Conservation (phyloP, 169 alveolate species). For the Cryptosporidium meleagridis region DNA sequence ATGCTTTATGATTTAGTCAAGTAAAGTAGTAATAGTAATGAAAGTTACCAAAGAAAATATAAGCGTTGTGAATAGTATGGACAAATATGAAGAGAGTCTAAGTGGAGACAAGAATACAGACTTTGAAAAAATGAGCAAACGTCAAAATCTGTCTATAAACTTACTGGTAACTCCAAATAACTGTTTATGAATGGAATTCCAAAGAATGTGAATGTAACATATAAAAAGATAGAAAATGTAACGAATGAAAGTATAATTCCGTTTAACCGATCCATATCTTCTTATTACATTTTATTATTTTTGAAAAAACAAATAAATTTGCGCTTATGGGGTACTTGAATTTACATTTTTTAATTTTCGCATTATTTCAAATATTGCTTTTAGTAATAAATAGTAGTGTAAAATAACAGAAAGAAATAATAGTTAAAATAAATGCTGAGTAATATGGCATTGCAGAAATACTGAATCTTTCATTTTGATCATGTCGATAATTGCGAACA, state of each 20-base stretch:
- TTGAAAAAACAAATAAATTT: neutral
- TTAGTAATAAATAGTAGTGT: neutral
- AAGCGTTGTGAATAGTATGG: slow-evolving; percentile 27
- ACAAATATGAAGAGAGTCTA: slow-evolving; percentile 60
- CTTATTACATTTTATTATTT: neutral
- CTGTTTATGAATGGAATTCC: slow-evolving; percentile 48
- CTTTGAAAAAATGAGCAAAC: neutral
- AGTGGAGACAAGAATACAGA: slow-evolving; percentile 63
- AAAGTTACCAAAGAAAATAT: slow-evolving; percentile 47
- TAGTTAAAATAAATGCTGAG: slow-evolving; percentile 26
- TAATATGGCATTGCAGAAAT: slow-evolving; percentile 64
- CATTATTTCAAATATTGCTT: neutral
- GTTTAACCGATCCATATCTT: slow-evolving; percentile 13
- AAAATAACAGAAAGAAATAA: slow-evolving; percentile 27
- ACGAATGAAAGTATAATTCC: slow-evolving; percentile 25
- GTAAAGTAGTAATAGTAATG: slow-evolving; percentile 2
- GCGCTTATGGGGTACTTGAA: slow-evolving; percentile 2
- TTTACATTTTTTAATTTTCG: neutral
- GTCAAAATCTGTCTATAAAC: neutral
- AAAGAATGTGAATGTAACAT: slow-evolving; percentile 49
- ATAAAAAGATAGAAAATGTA: slow-evolving; percentile 28
- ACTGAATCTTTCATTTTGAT: slow-evolving; percentile 55
- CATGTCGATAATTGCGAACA: slow-evolving; percentile 55
- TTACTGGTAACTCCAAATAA: slow-evolving; percentile 65
- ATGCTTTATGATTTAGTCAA: neutral